Conservation (phyloP, 2,329 filamentous ascomycete genomes). For the Biscogniauxia marginata region DNA sequence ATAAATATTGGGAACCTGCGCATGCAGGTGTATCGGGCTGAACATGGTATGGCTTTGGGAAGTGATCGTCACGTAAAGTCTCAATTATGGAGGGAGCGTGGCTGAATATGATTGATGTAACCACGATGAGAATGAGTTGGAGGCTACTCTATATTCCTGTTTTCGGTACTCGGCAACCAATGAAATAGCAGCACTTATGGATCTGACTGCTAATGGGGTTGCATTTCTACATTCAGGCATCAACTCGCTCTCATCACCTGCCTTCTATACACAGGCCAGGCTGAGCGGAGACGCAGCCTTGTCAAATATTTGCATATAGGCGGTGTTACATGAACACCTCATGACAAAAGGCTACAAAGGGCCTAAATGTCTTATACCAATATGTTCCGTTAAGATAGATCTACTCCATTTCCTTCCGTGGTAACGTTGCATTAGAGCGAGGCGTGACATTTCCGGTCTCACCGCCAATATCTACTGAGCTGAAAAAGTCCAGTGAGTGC, state of each 20-base stretch:
- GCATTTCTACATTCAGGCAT: neutral
- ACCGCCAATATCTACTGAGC: neutral
- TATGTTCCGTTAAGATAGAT: no score
- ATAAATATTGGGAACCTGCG: neutral
- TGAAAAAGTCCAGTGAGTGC: neutral
- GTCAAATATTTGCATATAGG: neutral
- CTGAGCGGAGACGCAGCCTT: neutral
- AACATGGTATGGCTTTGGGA: neutral
- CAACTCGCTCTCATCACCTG: neutral
- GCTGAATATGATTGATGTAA: neutral
- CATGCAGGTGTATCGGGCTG: neutral
- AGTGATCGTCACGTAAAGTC: neutral
- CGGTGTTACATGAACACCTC: neutral
- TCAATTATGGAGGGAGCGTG: neutral
- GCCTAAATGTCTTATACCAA: neutral
- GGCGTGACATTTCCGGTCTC: no score
- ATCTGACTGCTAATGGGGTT: neutral
- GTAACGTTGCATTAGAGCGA: neutral
- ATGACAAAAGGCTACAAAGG: no score
- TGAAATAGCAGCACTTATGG: neutral
- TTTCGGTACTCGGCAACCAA: neutral
- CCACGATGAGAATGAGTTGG: neutral
- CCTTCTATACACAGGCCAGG: neutral
- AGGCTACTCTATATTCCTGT: neutral
- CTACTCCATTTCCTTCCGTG: no score